Evolutionary conservation across 2,329 filamentous ascomycete genomes (phyloP).

Genomic region (Arthrobotrys iridis): DNA sequence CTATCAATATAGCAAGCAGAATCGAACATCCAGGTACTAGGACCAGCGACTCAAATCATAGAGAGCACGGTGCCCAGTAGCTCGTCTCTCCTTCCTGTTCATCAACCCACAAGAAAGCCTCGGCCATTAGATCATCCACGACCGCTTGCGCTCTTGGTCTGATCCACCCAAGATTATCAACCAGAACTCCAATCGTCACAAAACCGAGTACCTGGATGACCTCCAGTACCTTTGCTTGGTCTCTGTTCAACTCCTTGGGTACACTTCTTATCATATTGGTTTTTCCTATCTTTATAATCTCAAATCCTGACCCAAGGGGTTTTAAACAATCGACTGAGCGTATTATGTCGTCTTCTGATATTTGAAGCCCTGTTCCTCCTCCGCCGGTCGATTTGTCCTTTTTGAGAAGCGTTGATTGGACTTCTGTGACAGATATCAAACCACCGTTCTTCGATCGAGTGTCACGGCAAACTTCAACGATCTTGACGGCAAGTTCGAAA

Average conservation of each 20-base stretch:
- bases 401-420: conserved; percentile 77
- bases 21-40: not conserved
- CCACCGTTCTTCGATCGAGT: conserved; percentile 92
- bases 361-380: conserved; percentile 67
- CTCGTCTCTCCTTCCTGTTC: conserved; percentile 85
- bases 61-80: conserved; percentile 79
- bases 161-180: conserved; percentile 86
- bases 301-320: conserved; percentile 88
- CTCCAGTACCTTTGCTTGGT: conserved; percentile 92
- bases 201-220: conserved; percentile 77
- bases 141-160: conserved; percentile 85
- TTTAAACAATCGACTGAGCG: conserved; percentile 86
- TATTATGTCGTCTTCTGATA: conserved; percentile 77
- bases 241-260: conserved; percentile 92
- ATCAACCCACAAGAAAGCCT: conserved; percentile 95
- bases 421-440: conserved; percentile 83
- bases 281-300: conserved; percentile 81
- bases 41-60: not conserved
- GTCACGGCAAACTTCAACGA: conserved; percentile 89
- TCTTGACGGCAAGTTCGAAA: conserved; percentile 93
- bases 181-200: conserved; percentile 87
- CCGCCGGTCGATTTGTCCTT: conserved; percentile 72
- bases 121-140: conserved; percentile 85
- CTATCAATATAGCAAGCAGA: not conserved
- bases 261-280: conserved; percentile 90